Base-by-base conservation (phyloP, 345 rosid genomes). In the Conringia planisiliqua region DNA sequence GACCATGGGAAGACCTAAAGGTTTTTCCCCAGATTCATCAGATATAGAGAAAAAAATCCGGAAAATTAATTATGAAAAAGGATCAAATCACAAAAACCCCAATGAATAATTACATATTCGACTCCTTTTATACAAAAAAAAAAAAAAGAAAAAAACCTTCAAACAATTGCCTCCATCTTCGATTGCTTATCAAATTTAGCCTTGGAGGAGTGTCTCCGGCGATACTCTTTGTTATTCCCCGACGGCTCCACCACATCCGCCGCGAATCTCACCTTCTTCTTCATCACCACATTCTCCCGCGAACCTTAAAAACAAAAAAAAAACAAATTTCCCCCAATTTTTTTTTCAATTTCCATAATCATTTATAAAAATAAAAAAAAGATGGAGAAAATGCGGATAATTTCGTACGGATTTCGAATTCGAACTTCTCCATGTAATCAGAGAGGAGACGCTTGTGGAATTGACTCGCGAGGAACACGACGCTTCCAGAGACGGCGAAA, bases 401-500 rank as follows among this genome's bases (percentile, higher is more conserved):
- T 3, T 14, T 9, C 81, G 17, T 71, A 65, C 74, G 66, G 11
- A 90, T 75, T 83, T 94, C 93, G 12, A 64, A 57, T 55, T 90
- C 95, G 39, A 94, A 78, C 82, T 84, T 83, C 68, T 85, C 79
- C 90, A 94, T 87, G 90, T 86, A 91, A 73, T 91, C 84, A 13
- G 98, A 88, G 71, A 88, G 83, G 65, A 89, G 91, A 66, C 90
- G 96, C 46, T 87, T 90, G 36, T 94, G 93, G 62, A 79, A 73
- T 74, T 88, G 90, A 40, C 81, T 79, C 26, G 95, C 93, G 7
- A 94, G 57, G 51, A 94, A 79, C 55, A 85, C 92, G 0, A 94
- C 90, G 71, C 97, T 86, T 48, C 97, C 97, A 0, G 98, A 91
- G 56, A 88, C 93, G 7, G 90, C 98, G 58, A 88, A 86, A 13